A percentile compares a stretch with the other conserved stretches of the same genome.
phyloP scores from a whole-genome alignment of 2,329 filamentous ascomycete species.

The Neonectria hederae region DNA sequence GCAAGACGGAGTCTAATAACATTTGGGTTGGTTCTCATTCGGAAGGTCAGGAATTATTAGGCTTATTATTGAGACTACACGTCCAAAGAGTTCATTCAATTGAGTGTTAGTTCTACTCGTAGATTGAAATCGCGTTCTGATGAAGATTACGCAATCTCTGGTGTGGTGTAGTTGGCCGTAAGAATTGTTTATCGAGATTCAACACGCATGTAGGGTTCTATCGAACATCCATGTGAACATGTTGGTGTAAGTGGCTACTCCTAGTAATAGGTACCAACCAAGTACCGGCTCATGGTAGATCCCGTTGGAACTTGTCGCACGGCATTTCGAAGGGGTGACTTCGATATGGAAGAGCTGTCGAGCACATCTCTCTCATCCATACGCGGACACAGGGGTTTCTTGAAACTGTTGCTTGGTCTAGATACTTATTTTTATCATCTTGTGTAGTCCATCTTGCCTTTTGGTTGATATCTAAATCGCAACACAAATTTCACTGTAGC shows the following conservation, averaged over 20 bases:
- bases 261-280: conserved; percentile 6
- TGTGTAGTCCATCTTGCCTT: neutral
- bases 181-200: neutral
- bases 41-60: neutral
- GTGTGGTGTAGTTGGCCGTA: neutral
- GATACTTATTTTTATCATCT: neutral
- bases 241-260: neutral
- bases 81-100: neutral
- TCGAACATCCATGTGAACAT: neutral
- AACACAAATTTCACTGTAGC: neutral
- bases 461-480: neutral
- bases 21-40: no score
- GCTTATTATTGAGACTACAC: neutral
- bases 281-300: neutral
- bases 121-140: neutral
- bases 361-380: neutral
- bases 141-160: neutral
- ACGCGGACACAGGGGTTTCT: neutral
- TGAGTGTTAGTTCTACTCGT: neutral
- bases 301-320: neutral
- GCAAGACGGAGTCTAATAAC: no score
- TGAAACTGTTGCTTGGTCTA: neutral
- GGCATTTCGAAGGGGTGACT: neutral
- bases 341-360: neutral
- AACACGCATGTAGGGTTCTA: neutral